Conservation (phyloP, 306 rosid species). For the Alnus rubra region DNA sequence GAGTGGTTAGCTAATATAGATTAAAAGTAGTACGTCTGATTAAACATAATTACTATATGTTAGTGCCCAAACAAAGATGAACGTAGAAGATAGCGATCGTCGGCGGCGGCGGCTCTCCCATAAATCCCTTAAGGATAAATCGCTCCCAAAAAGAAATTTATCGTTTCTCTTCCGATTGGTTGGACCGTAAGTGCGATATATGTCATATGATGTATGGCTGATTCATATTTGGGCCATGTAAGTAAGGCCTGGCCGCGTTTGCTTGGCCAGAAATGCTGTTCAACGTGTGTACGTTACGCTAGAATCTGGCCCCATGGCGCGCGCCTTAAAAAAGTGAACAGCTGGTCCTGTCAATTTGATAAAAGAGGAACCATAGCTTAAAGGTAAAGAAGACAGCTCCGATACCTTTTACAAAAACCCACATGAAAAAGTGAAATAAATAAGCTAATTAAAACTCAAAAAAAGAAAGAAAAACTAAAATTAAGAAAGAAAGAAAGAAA, state of each 20-base stretch:
- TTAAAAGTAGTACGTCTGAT: background rate
- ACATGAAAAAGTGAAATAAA: too few species aligned
- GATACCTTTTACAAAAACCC: slow-evolving; percentile 32
- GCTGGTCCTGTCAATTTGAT: slow-evolving; percentile 47
- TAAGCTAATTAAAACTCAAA: background rate
- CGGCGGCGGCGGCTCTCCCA: too few species aligned
- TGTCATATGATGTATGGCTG: too few species aligned
- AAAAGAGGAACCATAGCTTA: slow-evolving; percentile 37
- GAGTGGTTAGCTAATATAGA: slow-evolving; percentile 5
- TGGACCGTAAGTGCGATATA: too few species aligned
- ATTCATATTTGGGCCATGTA: background rate
- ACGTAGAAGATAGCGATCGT: too few species aligned
- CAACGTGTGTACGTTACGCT: slow-evolving; percentile 23
- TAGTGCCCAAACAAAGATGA: too few species aligned
- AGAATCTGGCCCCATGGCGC: slow-evolving; percentile 40
- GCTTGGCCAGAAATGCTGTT: background rate
- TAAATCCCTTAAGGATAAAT: too few species aligned
- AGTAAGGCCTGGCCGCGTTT: background rate
- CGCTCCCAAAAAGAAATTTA: too few species aligned
- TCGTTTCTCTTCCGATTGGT: too few species aligned
- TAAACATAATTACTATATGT: background rate
- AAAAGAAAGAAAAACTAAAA: background rate
- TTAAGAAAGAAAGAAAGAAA: too few species aligned
- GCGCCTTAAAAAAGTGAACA: background rate
- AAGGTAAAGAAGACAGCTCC: slow-evolving; percentile 33